Evolutionary conservation across 768 basidiomycete species (phyloP), one percentile per base, ranked within the genome.

Genomic region (Wakefieldia striispora): DNA sequence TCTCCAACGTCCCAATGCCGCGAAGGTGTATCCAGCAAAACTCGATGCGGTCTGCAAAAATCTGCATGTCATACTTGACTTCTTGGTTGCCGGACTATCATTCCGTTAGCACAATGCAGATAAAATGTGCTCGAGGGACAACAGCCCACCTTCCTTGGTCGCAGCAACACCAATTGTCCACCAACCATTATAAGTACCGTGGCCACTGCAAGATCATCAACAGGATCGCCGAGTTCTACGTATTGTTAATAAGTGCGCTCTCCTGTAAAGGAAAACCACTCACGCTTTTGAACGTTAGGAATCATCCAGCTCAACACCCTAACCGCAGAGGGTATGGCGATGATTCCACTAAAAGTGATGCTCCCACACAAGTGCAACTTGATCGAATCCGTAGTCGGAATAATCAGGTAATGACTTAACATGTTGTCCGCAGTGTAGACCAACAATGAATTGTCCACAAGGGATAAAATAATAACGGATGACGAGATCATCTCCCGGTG

Each of bases 1-100:
- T 99, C 65, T 98, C 95, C 40, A 99, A 72, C 2, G 91, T 83
- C 6, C 87, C 90, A 35, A 99, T 92, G 2, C 95, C 95, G 34
- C 88, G 83, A 37, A 99, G 75, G 73, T 97, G 95, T 46, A 95
- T 97, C 95, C 95, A 99, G 68, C 95, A 99, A 63, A 97, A 94
- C 64, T 99, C 95, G 56, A 98, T 91, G n/a, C 86, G 82, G 53
- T 97, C 92, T 0, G 95, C 93, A 38, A 99, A 86, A 27, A 98
- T 88, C 64, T 97, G 95, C 78, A 97, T 86, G 69, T 97, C 95
- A 62, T 99, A 99, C 59, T 86, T 91, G 65, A 95, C 91, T 72
- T 97, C 94, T 57, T 90, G 84, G 48, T 82, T 75, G 1, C 82
- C 88, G 2, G 91, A 83, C 90, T 94, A 43, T 37, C n/a, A 7